These are phyloP conservation scores for Chloropicon primus DNA, from an alignment of 139 green algal genomes.

Conservation along the genomic window DNA sequence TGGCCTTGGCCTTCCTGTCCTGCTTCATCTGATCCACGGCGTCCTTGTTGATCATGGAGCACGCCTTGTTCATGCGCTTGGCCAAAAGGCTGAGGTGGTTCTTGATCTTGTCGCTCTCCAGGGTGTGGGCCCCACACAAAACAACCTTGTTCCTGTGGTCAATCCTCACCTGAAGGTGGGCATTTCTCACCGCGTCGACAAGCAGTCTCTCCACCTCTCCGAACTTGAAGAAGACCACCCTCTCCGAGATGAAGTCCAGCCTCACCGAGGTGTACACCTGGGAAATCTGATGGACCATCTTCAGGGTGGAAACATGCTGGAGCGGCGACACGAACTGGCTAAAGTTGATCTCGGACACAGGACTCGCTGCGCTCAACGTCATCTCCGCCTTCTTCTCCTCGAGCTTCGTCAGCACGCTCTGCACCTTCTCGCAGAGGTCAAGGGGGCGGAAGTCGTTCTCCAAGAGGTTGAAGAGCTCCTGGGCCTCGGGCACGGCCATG, in stretches of 20 bases:
- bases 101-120: conserved; percentile 47
- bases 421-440: conserved; percentile 66
- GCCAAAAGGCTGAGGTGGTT: conserved; percentile 39
- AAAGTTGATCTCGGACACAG: conserved; percentile 46
- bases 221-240: conserved; percentile 66
- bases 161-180: conserved; percentile 60
- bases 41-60: conserved; percentile 32
- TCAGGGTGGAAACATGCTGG: background rate
- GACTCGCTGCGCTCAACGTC: conserved; percentile 33
- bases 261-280: conserved; percentile 59
- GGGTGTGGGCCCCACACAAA: conserved; percentile 63
- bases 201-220: conserved; percentile 72
- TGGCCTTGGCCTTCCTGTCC: background rate
- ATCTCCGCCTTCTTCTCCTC: conserved; percentile 9
- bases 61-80: conserved; percentile 50
- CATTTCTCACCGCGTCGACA: conserved; percentile 78
- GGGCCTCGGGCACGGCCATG: conserved; percentile 55
- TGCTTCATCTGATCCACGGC: conserved; percentile 17
- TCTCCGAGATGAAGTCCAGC: conserved; percentile 30
- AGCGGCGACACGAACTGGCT: conserved; percentile 14
- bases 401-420: conserved; percentile 62
- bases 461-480: conserved; percentile 58
- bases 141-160: conserved; percentile 81
- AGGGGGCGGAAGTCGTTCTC: conserved; percentile 83
- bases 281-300: conserved; percentile 16